Base-by-base conservation (phyloP, 1,284 basidiomycete genomes). In the Moesziomyces sp. region DNA sequence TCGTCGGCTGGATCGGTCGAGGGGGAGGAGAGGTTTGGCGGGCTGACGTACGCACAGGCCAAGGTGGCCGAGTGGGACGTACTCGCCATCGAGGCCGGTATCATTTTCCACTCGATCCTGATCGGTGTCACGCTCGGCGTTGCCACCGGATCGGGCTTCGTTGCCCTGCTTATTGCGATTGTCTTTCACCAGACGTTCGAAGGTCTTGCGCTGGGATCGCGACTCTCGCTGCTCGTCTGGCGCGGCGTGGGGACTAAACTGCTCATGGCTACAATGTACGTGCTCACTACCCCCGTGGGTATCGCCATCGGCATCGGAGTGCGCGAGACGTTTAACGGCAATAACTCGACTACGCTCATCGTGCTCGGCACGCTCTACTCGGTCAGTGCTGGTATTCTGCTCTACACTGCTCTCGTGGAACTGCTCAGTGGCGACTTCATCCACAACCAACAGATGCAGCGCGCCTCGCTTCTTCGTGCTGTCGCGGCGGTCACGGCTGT, bases 351-450 rank as follows among this genome's bases (percentile, higher is more conserved):
- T 0, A 91, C 92, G 5, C 90, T 88, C 52, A 91, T 94, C 69
- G 91, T 93, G 67, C 90, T 90, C 59, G 95, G 95, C 23, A 86
- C 92, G 1, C 87, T 97, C 77, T 94, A 97, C 82, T 88, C 93
- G 11, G 85, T 93, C 47, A 94, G 92, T 59, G 88, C 93, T 0
- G 95, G 95, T 4, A 93, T 98, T 79, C 85, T 98, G 57, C 86
- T 96, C 16, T 97, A 96, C 85, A 96, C 94, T 0, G 94, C 91
- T 53, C 87, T 95, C 28, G 93, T 95, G 30, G 93, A 96, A 89
- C 90, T 91, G 77, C 46, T 76, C 21, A 55, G 49, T 8, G 64
- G 58, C 3, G 73, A 75, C 43, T 75, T 71, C 28, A 70, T 75
- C 21, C 61, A 71, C 47, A 70, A 60, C 35, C 51, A 46, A 38